Conservation (phyloP, 2,329 filamentous ascomycete species). For the Colletotrichum limetticola region DNA sequence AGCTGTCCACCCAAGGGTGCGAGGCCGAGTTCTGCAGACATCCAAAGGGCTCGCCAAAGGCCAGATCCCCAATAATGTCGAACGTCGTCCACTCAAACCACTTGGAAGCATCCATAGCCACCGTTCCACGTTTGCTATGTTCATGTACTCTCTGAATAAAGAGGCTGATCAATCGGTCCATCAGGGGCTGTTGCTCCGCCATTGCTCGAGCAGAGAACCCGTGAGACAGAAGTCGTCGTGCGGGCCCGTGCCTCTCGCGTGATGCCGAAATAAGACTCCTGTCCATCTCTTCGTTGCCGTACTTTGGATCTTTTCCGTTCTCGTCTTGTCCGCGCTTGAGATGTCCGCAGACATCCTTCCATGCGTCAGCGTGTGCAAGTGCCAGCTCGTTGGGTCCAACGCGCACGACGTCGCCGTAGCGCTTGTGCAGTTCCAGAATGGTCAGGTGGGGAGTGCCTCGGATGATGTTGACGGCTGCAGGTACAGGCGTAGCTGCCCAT, state of each 20-base stretch:
- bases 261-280: slow-evolving; percentile 1
- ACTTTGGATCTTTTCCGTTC: slow-evolving; percentile 12
- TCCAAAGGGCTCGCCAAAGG: slow-evolving; percentile 43
- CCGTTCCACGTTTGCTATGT: not conserved
- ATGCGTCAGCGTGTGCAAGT: slow-evolving; percentile 47
- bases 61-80: slow-evolving; percentile 43
- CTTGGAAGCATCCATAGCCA: slow-evolving; percentile 1
- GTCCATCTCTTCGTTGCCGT: not conserved
- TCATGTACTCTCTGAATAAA: slow-evolving; percentile 44
- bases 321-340: slow-evolving; percentile 18
- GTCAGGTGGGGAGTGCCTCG: slow-evolving; percentile 1
- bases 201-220: slow-evolving; percentile 44
- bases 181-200: slow-evolving; percentile 43
- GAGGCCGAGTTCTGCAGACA: slow-evolving; percentile 38
- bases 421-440: slow-evolving; percentile 32
- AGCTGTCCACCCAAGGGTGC: slow-evolving; percentile 40
- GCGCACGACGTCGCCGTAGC: slow-evolving; percentile 49
- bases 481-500: slow-evolving; percentile 10
- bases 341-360: slow-evolving; percentile 52
- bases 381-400: slow-evolving; percentile 51
- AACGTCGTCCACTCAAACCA: slow-evolving; percentile 40
- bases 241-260: slow-evolving; percentile 34
- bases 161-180: slow-evolving; percentile 40
- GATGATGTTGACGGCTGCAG: not conserved
- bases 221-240: slow-evolving; percentile 39